A percentile compares a stretch with the other conserved stretches of the same genome.
Evolutionary conservation across 768 basidiomycete species (phyloP).

Genomic region (Chalciporus chontae): DNA sequence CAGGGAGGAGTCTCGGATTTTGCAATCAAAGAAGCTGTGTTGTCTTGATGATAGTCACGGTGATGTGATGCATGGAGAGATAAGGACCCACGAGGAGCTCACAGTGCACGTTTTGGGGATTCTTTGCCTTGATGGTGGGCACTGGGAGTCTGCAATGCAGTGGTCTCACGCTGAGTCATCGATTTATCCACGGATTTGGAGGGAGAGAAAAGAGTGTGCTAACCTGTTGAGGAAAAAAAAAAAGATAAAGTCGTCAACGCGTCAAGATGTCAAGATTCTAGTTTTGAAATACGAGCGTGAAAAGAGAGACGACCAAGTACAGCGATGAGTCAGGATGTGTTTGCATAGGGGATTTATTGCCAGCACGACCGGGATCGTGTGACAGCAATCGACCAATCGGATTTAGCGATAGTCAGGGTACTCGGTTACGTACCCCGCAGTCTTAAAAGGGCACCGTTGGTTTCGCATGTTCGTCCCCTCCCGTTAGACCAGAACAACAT

Average conservation of each 20-base stretch:
- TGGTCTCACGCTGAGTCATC: too few relatives aligned
- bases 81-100: too few relatives aligned
- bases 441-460: slow-evolving; percentile 14
- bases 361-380: slow-evolving; percentile 12
- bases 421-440: slow-evolving; percentile 13
- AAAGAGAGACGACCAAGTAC: slow-evolving; percentile 3
- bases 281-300: background rate
- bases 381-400: slow-evolving; percentile 23
- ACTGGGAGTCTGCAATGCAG: too few relatives aligned
- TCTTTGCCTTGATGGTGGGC: too few relatives aligned
- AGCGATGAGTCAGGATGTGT: background rate
- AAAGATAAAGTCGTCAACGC: background rate
- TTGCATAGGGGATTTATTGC: slow-evolving; percentile 9
- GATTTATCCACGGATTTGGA: background rate
- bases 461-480: background rate
- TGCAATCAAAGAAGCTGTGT: too few relatives aligned
- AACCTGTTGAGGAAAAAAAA: background rate
- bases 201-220: background rate
- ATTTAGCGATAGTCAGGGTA: background rate
- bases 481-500: slow-evolving; percentile 30
- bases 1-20: too few relatives aligned
- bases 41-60: too few relatives aligned
- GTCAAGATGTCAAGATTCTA: background rate
- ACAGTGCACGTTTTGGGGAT: too few relatives aligned
- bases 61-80: too few relatives aligned